Conservation (phyloP, 2,329 filamentous ascomycete species). For the Aspergillus sp. region DNA sequence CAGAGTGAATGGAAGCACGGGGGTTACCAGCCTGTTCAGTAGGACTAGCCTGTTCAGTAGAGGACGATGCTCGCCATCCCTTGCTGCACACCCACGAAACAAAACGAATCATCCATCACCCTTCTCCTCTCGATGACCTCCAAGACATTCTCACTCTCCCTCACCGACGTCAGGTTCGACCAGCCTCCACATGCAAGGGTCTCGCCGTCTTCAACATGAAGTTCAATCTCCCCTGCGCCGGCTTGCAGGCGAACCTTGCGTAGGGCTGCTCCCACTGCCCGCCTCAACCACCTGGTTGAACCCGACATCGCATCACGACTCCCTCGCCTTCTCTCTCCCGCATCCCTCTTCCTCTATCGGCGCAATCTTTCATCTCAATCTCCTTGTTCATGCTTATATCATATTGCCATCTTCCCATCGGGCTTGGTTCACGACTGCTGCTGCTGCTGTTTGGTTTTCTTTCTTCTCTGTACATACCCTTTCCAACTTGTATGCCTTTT, state of each 20-base stretch:
- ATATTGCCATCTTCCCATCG: background rate
- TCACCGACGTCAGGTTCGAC: slow-evolving; percentile 1
- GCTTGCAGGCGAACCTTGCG: slow-evolving; percentile 21
- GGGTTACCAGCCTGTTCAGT: slow-evolving; percentile 30
- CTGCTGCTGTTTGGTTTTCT: background rate
- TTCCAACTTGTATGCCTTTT: background rate
- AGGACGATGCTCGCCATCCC: background rate
- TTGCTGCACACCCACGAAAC: background rate
- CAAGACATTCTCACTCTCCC: slow-evolving; percentile 9
- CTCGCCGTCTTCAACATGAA: background rate
- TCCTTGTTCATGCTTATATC: slow-evolving; percentile 2
- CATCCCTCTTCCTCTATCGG: background rate
- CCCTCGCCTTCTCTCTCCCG: background rate
- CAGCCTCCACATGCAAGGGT: slow-evolving; percentile 9
- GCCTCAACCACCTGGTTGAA: slow-evolving; percentile 4
- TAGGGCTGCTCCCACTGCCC: slow-evolving; percentile 2
- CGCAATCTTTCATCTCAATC: background rate
- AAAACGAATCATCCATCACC: background rate
- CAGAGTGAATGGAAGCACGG: slow-evolving; percentile 34
- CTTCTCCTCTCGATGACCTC: slow-evolving; percentile 9
- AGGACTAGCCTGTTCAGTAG: slow-evolving; percentile 26
- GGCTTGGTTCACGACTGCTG: slow-evolving; percentile 7
- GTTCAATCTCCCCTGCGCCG: slow-evolving; percentile 13
- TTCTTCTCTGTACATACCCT: slow-evolving; percentile 20
- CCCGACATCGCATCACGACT: slow-evolving; percentile 2